These are phyloP conservation scores for Candida fluviatilis DNA, from an alignment of 805 yeast species.

Conservation along the genomic window DNA sequence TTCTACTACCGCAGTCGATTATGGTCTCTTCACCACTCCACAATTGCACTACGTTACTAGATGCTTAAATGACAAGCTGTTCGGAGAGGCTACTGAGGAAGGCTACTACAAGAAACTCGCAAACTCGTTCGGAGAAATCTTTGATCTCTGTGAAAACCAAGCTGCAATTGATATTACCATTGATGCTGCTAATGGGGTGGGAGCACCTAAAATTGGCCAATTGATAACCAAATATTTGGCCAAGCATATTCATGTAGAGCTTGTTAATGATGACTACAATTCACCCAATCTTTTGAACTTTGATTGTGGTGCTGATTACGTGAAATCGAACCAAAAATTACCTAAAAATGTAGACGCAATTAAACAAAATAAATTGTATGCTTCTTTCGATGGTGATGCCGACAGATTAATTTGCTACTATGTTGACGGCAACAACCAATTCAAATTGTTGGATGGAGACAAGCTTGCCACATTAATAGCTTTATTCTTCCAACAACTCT, in stretches of 20 bases:
- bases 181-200: conserved; percentile 97
- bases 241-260: conserved; percentile 34
- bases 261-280: conserved; percentile 52
- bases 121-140: conserved; percentile 46
- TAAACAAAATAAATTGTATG: conserved; percentile 48
- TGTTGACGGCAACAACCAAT: conserved; percentile 32
- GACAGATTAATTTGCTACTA: conserved; percentile 87
- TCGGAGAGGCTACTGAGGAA: conserved; percentile 58
- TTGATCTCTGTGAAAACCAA: conserved; percentile 17
- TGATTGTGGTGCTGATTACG: conserved; percentile 93
- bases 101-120: conserved; percentile 71
- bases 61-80: conserved; percentile 58
- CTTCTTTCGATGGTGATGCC: conserved; percentile 96
- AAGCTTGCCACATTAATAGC: conserved; percentile 86
- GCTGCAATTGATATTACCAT: conserved; percentile 49
- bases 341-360: conserved; percentile 57
- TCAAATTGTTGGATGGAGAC: conserved; percentile 82
- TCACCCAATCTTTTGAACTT: conserved; percentile 61
- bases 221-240: conserved; percentile 42
- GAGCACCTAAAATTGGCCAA: conserved; percentile 66
- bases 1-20: conserved; percentile 43
- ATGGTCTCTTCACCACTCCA: conserved; percentile 83
- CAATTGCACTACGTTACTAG: conserved; percentile 87
- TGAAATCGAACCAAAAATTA: conserved; percentile 78
- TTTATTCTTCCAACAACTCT: conserved; percentile 50